These are phyloP conservation scores for Cryptococcus neoformans DNA, from an alignment of 1,284 basidiomycete species.

Conservation along the genomic window DNA sequence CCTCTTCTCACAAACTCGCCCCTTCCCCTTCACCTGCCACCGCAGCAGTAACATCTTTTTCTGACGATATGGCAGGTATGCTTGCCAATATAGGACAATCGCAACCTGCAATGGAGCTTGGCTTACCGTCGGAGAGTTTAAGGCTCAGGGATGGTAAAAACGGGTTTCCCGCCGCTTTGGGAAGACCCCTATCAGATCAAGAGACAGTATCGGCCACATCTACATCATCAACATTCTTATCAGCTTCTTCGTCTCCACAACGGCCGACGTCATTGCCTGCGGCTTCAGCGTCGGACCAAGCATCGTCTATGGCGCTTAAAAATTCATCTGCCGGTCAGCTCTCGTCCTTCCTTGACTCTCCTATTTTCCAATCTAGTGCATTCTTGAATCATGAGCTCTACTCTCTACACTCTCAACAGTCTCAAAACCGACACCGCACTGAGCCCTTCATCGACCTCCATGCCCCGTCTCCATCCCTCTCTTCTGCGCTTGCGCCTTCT, in stretches of 20 bases:
- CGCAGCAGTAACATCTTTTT: conserved; percentile 26
- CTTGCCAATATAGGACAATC: conserved; percentile 33
- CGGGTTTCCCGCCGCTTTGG: conserved; percentile 8
- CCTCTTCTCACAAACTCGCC: neutral
- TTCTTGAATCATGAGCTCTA: too few species aligned
- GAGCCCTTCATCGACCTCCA: too few species aligned
- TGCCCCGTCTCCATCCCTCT: too few species aligned
- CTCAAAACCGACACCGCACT: too few species aligned
- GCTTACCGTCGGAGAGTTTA: conserved; percentile 32
- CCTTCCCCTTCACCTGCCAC: conserved; percentile 16
- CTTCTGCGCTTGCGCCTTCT: too few species aligned
- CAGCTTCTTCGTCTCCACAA: conserved; percentile 3
- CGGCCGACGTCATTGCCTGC: conserved; percentile 12
- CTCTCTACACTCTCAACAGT: too few species aligned
- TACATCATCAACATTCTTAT: neutral
- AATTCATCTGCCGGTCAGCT: too few species aligned
- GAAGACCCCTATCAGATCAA: conserved; percentile 1
- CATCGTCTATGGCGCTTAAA: too few species aligned
- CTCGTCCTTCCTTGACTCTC: too few species aligned
- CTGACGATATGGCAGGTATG: conserved; percentile 41
- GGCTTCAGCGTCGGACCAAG: too few species aligned
- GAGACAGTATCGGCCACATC: neutral
- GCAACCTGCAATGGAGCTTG: conserved; percentile 33
- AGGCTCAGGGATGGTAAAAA: conserved; percentile 3
- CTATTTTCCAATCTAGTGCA: too few species aligned